Evolutionary conservation across 2,329 filamentous ascomycete genomes (phyloP), one percentile per base, ranked within the genome.

Genomic region (Hirsutella thompsonii): DNA sequence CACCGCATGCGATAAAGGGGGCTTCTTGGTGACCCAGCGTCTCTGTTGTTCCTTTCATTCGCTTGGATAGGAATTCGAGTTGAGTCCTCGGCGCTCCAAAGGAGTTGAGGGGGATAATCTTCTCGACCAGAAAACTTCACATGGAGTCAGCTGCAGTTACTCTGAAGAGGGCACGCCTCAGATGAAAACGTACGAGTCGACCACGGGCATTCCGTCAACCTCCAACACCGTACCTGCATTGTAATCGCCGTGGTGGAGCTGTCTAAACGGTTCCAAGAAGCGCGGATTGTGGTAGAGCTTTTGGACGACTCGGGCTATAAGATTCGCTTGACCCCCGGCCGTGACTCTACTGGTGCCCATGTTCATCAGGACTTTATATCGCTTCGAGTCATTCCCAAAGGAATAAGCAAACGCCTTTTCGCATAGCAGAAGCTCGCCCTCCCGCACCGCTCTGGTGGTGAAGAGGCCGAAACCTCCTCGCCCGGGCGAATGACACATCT

Each of bases 381-480:
- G 19, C 2, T 50, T 47, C 3, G 49, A 52, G 28, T 45, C 56
- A 29, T 44, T 47, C 2, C 13, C 8, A 35, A 56, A 65, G 18
- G 45, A 56, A 49, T 72, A 61, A 0, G 53, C 52, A 47, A 76
- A 74, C 0, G 72, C 71, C 45, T 76, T 78, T 44, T 77, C 73
- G 37, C 70, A 76, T 1, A 77, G 47, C 0, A 78, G 51, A 2
- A 76, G 55, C 3, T 75, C 67, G 0, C 72, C 72, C 0, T 66
- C 62, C 30, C 59, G 57, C 2, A 77, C 67, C 0, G 56, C 48
- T 18, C 57, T 53, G 1, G 63, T 71, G 0, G 67, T 69, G 47
- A 76, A 78, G 0, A 76, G 52, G 0, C 73, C 73, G 2, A n/a
- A n/a, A n/a, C 62, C 59, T 2, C 70, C 72, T 16, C 61, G 58